Base-by-base conservation (phyloP, 164 flowering plant genomes). In the Kalanchoe fedtschenkoi region DNA sequence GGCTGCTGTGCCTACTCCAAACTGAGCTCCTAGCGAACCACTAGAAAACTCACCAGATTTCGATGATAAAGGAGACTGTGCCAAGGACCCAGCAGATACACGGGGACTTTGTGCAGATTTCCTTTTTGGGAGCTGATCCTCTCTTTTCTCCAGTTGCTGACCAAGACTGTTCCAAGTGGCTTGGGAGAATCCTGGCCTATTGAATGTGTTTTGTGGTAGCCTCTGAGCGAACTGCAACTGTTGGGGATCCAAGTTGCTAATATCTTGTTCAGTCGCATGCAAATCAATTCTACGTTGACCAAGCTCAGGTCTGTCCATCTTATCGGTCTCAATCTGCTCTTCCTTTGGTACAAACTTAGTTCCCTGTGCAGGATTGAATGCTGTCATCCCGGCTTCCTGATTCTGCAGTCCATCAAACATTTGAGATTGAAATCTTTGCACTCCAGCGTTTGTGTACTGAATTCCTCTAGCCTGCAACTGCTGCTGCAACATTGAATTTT, bases 11-110 rank as follows among this genome's bases (percentile, higher is more conserved):
- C 58, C 80, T 19, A 73, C 75, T 33, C 87, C 90, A 74, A 74
- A 81, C 58, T 80, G 89, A 37, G 78, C 70, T 41, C 92, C 96
- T 7, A 81, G 69, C 21, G 95, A 88, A 60, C 89, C 88, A 77
- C 85, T 83, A 39, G 90, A 84, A 65, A 88, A 80, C 65, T 95
- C 99, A 57, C 96, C 93, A 42, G 99, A 88, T 64, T 82, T 95
- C 30, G 91, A 85, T 61, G 99, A 88, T 65, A 84, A 68, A 3
- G 97, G 96, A 68, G 95, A 84, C 53, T 88, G 95, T 66, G 79
- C 81, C 68, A 85, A 58, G 57, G 86, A 72, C 53, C 83, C 87
- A 32, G 78, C 65, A 62, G 99, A 86, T 35, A 89, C 71, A 17
- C 84, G 82, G 0, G 99, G 96, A 76, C 91, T 91, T 65, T 87